phyloP scores from a whole-genome alignment of 192 early-diverging fungal genomes.

The Linnemannia elongata region DNA sequence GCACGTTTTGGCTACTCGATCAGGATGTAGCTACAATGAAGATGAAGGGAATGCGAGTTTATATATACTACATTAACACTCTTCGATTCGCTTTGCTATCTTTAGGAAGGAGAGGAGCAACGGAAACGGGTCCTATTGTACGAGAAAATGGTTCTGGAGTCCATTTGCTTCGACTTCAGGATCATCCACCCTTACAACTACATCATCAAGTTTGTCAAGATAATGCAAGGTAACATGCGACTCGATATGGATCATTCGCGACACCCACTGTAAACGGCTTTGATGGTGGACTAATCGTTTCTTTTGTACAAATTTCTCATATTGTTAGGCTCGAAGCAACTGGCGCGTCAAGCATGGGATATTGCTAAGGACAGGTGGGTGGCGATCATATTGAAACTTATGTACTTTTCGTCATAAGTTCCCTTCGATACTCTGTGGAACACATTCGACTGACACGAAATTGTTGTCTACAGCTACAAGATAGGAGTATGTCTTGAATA shows the following conservation, averaged over 20 bases:
- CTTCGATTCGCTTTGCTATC: neutral
- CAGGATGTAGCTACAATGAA: neutral
- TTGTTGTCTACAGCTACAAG: slow-evolving; percentile 60
- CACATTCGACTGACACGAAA: neutral
- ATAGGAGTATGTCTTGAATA: slow-evolving; percentile 71
- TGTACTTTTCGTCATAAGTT: neutral
- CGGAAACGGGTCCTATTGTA: slow-evolving; percentile 71
- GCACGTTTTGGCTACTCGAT: neutral
- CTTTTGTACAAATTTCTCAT: neutral
- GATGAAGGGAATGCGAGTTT: neutral
- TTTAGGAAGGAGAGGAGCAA: slow-evolving; percentile 76
- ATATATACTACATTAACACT: too few species aligned
- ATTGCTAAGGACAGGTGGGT: slow-evolving; percentile 63
- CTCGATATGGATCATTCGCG: neutral
- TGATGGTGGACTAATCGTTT: neutral
- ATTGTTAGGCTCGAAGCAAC: slow-evolving; percentile 51
- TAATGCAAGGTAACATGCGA: slow-evolving; percentile 67
- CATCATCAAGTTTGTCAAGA: slow-evolving; percentile 79
- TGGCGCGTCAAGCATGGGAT: slow-evolving; percentile 66
- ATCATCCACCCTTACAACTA: slow-evolving; percentile 78
- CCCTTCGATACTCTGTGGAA: neutral
- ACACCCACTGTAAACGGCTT: neutral
- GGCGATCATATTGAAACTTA: neutral
- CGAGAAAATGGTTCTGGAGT: slow-evolving; percentile 83
- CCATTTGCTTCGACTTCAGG: slow-evolving; percentile 87